Evolutionary conservation across 805 yeast genomes (phyloP).

Genomic region (Ogataea henricii): DNA sequence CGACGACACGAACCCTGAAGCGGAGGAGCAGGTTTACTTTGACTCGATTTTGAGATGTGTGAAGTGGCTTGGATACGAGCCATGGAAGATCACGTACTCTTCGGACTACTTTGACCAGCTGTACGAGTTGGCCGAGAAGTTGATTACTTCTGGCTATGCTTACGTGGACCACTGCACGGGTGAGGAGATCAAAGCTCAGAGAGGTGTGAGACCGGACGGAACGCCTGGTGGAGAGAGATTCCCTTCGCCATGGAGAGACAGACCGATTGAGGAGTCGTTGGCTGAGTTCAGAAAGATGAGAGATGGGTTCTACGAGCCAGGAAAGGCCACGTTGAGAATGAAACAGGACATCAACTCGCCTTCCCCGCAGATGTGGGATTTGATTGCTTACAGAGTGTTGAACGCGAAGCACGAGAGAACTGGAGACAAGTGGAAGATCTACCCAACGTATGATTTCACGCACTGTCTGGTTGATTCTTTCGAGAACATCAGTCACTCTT

Average conservation of each 20-base stretch:
- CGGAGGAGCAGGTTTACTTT: conserved; percentile 92
- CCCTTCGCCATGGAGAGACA: conserved; percentile 75
- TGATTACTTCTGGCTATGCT: conserved; percentile 71
- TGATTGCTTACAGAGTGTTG: conserved; percentile 93
- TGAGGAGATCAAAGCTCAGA: conserved; percentile 84
- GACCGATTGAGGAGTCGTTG: conserved; percentile 73
- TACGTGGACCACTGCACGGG: conserved; percentile 93
- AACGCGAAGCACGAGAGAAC: conserved; percentile 95
- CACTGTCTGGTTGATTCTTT: conserved; percentile 98
- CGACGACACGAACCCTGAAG: conserved; percentile 98
- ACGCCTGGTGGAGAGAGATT: conserved; percentile 90
- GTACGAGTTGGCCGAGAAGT: conserved; percentile 83
- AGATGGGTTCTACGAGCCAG: conserved; percentile 84
- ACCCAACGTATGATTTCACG: conserved; percentile 98
- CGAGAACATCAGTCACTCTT: conserved; percentile 93
- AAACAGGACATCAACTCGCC: conserved; percentile 89
- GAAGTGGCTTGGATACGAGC: conserved; percentile 90
- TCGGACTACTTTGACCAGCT: conserved; percentile 91
- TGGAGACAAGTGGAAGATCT: conserved; percentile 95
- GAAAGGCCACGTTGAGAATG: conserved; percentile 95
- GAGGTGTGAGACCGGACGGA: conserved; percentile 92
- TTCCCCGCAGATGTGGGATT: conserved; percentile 99
- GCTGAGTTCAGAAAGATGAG: conserved; percentile 86
- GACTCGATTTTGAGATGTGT: conserved; percentile 82
- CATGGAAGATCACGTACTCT: conserved; percentile 94